Base-by-base conservation (phyloP, 148 eudicot species). In the Hydrangea macrophylla region DNA sequence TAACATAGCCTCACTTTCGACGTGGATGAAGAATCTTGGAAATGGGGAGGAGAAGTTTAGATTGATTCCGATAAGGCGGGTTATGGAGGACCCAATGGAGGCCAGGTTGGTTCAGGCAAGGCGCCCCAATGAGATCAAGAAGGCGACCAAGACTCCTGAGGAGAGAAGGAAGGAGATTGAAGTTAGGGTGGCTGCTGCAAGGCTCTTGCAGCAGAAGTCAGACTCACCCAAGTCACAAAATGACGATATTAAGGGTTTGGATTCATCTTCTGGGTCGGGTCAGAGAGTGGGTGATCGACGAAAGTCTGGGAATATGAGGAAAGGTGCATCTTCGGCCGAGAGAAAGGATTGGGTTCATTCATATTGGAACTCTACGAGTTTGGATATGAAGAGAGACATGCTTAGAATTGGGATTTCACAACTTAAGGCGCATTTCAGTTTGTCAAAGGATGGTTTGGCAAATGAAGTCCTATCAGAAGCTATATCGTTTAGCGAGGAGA, bases 131-230 rank as follows among this genome's bases (percentile, higher is more conserved):
- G 98, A 90, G 79, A 85, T 94, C 51, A 90, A 90, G 81, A 94
- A 88, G 71, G 97, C 86, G 1, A 87, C 84, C 22, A 91, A 95
- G 78, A 91, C 99, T 5, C 80, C 74, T 1, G 99, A 95, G 68
- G 97, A 95, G 71, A 72, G 88, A 73, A 82, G 96, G 79, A 88
- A 91, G 57, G 99, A 94, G 84, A 87, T 90, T 76, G 97, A 90
- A 75, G 96, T 91, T 59, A 74, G 89, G 75, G 97, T 89, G 71
- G 90, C 97, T 70, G 97, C 97, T 63, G 96, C 97, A 9, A 89
- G 96, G 83, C 75, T 90, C 79, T 45, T 94, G 78, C 98, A 90
- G 83, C 92, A 94, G 81, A 88, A 94, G 70, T 73, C 79, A 0
- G 96, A 84, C 56, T 68, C 79, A 0, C 59, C 60, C 0, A 75